Base-by-base conservation (phyloP, 805 yeast species). In the Metschnikowia arizonensis region DNA sequence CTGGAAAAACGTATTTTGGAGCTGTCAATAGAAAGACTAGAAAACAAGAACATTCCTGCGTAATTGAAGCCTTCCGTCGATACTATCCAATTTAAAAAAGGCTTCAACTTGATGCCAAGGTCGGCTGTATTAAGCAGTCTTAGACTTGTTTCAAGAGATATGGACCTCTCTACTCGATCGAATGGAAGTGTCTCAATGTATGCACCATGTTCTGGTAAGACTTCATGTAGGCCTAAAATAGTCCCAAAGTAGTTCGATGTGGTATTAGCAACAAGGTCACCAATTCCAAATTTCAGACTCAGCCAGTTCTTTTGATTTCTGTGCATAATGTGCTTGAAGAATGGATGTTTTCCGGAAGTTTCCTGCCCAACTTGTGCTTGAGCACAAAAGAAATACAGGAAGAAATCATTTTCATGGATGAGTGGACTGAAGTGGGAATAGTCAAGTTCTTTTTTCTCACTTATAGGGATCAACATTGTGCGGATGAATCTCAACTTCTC, bases 401-500 rank as follows among this genome's bases (percentile, higher is more conserved):
- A 41, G 23, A 49, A 51, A 28, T 51, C 55, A 29, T 40, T 41
- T n/a, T 40, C 31, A 9, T 40, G 35, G 14, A 45, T 14, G 26
- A 51, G 39, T 5, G 46, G 46, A 15, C 42, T 33, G 26, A 45
- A 49, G 15, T 26, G 33, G 5, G 40, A 11, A 23, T 31, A 18
- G 29, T 35, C 35, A 31, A 39, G 23, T 9, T 18, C 24, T 19
- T 38, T 15, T 1, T 33, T 15, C 14, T 47, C 48, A 19, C 42
- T 36, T 4, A 51, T 23, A 3, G 41, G 32, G 5, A 47, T 23
- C 26, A 51, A 29, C 2, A 51, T 39, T 4, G 53, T 47, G 21
- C 55, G 42, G 29, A 51, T 33, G 35, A 51, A 49, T 33, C 55
- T 30, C n/a, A 51, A 32, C 38, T 50, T 51, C 21, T 49, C 44